These are phyloP conservation scores for Trametes sanguinea DNA, from an alignment of 768 basidiomycete species.

Conservation along the genomic window DNA sequence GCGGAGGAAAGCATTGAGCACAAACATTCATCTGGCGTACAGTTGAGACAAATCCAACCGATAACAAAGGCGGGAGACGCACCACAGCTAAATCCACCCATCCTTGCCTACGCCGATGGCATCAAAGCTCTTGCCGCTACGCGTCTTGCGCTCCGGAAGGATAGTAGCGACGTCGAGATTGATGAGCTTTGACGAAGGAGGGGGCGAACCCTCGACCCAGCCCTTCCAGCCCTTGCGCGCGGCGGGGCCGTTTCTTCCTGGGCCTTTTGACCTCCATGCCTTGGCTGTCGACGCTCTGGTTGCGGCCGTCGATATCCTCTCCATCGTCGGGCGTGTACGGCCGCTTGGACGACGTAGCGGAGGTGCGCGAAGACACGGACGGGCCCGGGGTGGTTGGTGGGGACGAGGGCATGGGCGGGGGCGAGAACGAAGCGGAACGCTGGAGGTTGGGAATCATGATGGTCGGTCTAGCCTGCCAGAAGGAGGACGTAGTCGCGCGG, in stretches of 20 bases:
- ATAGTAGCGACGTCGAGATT: conserved; percentile 74
- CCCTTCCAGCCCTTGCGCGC: conserved; percentile 89
- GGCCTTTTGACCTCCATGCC: conserved; percentile 30
- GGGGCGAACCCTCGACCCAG: conserved; percentile 85
- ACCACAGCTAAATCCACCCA: conserved; percentile 62
- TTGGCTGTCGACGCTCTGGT: conserved; percentile 27
- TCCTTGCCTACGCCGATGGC: conserved; percentile 78
- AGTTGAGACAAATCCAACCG: conserved; percentile 53
- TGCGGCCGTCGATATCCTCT: conserved; percentile 37
- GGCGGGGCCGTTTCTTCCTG: conserved; percentile 58
- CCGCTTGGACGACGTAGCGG: conserved; percentile 78
- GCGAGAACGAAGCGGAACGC: conserved; percentile 73
- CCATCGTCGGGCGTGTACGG: conserved; percentile 74
- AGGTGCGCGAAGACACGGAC: conserved; percentile 71
- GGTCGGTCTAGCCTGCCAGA: conserved; percentile 71
- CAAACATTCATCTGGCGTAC: background rate
- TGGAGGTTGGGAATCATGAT: conserved; percentile 72
- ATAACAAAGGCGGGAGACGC: conserved; percentile 36
- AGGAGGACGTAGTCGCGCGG: conserved; percentile 43
- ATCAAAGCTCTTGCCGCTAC: conserved; percentile 85
- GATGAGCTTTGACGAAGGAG: conserved; percentile 78
- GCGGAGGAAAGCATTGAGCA: conserved; percentile 9
- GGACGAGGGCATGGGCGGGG: conserved; percentile 67
- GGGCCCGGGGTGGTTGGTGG: conserved; percentile 76
- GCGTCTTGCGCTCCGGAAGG: conserved; percentile 72